These are phyloP conservation scores for Colletotrichum melonis DNA, from an alignment of 2,329 filamentous ascomycete species.

Conservation along the genomic window DNA sequence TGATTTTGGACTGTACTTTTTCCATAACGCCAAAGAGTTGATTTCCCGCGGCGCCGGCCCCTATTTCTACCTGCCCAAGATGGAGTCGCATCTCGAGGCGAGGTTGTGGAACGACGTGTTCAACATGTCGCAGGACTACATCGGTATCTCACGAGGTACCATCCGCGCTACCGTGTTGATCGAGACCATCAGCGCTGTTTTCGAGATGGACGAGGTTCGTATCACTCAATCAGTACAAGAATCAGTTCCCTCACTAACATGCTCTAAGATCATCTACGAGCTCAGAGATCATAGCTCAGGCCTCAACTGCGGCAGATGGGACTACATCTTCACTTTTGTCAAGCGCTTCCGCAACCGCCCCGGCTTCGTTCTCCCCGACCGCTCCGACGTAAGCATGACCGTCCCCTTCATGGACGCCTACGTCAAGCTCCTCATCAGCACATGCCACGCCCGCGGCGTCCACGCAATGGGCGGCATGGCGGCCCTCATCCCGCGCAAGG, in stretches of 20 bases:
- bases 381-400: constrained; percentile 87
- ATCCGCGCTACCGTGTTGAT: constrained; percentile 90
- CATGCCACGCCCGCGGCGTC: constrained; percentile 87
- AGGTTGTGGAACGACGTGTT: constrained; percentile 93
- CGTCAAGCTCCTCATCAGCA: constrained; percentile 88
- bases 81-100: constrained; percentile 92
- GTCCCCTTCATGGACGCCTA: constrained; percentile 94
- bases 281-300: constrained; percentile 89
- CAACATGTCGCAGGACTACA: constrained; percentile 87
- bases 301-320: constrained; percentile 93
- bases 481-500: constrained; percentile 93
- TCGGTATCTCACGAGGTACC: constrained; percentile 83
- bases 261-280: constrained; percentile 83
- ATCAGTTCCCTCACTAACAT: neutral
- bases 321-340: constrained; percentile 96
- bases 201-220: constrained; percentile 85
- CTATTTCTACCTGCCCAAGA: constrained; percentile 93
- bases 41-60: constrained; percentile 81
- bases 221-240: no score
- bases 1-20: constrained; percentile 95
- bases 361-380: constrained; percentile 88
- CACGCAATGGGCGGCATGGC: constrained; percentile 96
- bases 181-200: constrained; percentile 90
- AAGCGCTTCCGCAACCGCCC: constrained; percentile 93
- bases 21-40: constrained; percentile 88